A percentile compares a stretch with the other conserved stretches of the same genome.
These are phyloP conservation scores for Sugiyamaella japonica DNA, from an alignment of 1,139 yeast genomes.

Conservation along the genomic window DNA sequence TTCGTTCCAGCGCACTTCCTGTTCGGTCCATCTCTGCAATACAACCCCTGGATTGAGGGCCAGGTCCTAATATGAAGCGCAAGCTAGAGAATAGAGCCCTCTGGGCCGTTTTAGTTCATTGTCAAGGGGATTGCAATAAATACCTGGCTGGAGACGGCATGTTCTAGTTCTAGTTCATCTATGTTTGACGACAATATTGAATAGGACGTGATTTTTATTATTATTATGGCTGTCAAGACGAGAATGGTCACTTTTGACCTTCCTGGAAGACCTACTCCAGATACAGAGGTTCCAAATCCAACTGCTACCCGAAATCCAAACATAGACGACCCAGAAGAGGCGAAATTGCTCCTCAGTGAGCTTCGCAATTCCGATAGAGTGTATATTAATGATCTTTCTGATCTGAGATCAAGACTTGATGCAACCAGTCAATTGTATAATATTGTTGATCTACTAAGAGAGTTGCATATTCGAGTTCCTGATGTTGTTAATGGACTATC, in stretches of 20 bases:
- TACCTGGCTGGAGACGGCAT: conserved; percentile 6
- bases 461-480: conserved; percentile 18
- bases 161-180: neutral
- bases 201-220: neutral
- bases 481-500: conserved; percentile 16
- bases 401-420: conserved; percentile 15
- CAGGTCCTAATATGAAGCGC: neutral
- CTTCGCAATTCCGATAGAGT: conserved; percentile 18
- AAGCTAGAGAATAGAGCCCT: too few relatives aligned
- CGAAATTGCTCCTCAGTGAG: conserved; percentile 11
- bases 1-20: conserved; percentile 15
- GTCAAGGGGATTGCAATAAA: neutral
- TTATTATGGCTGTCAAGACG: conserved; percentile 10
- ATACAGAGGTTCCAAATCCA: conserved; percentile 7
- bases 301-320: neutral
- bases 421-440: conserved; percentile 5
- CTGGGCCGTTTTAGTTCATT: too few relatives aligned
- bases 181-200: neutral
- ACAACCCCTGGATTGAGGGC: conserved; percentile 17
- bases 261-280: conserved; percentile 20
- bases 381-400: conserved; percentile 20
- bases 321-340: conserved; percentile 15
- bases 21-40: conserved; percentile 7
- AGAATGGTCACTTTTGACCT: conserved; percentile 20
- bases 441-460: conserved; percentile 14